phyloP scores from a whole-genome alignment of 2,329 filamentous ascomycete genomes.

The Clonostachys solani region DNA sequence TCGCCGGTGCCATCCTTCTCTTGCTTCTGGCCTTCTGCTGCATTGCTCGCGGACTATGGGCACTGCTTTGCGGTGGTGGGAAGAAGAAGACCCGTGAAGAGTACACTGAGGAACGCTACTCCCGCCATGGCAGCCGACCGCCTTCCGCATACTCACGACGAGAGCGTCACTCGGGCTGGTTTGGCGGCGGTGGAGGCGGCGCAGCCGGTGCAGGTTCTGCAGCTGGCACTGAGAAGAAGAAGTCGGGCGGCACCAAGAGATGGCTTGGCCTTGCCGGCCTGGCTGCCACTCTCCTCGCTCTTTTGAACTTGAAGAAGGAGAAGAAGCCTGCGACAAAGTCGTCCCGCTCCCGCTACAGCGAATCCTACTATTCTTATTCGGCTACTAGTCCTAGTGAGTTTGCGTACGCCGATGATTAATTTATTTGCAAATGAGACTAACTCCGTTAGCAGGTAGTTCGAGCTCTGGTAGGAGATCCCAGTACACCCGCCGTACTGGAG shows the following conservation, averaged over 20 bases:
- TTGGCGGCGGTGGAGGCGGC: constrained; percentile 40
- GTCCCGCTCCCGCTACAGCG: constrained; percentile 43
- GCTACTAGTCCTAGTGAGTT: constrained; percentile 48
- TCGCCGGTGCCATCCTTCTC: constrained; percentile 63
- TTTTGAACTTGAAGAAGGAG: constrained; percentile 51
- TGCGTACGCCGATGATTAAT: not conserved
- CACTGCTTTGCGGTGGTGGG: constrained; percentile 61
- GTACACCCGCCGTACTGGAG: constrained; percentile 21
- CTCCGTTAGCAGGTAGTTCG: constrained; percentile 10
- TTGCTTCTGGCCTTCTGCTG: constrained; percentile 73
- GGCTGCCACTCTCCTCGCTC: constrained; percentile 43
- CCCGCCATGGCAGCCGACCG: constrained; percentile 36
- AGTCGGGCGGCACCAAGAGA: constrained; percentile 32
- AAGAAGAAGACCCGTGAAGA: constrained; percentile 51
- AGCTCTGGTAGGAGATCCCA: constrained; percentile 21
- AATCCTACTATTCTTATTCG: constrained; percentile 50
- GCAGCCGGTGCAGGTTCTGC: constrained; percentile 13
- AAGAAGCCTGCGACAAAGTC: constrained; percentile 37
- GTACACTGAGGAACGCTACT: constrained; percentile 59
- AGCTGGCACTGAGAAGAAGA: constrained; percentile 37
- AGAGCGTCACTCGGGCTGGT: constrained; percentile 53
- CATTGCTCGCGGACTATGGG: constrained; percentile 59
- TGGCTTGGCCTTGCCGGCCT: constrained; percentile 50
- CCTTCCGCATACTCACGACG: constrained; percentile 39
- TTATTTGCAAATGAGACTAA: constrained; percentile 1